Conservation (phyloP, 2,329 filamentous ascomycete species). For the Periconia sp. region DNA sequence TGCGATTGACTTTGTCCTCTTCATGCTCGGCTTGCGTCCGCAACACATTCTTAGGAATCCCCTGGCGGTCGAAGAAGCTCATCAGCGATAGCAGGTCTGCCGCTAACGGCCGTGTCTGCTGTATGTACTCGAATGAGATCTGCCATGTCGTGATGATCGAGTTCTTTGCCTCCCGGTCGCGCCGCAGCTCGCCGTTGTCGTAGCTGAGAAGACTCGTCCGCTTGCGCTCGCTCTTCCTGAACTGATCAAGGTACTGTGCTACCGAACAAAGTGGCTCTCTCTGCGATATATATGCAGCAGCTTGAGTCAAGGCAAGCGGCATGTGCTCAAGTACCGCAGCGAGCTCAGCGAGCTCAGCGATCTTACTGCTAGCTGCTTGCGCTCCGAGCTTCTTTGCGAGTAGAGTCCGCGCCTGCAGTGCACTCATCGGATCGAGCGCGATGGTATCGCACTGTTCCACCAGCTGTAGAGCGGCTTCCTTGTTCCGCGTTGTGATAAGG, state of each 20-base stretch:
- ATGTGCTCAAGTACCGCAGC: conserved; percentile 36
- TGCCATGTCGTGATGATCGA: too few species aligned
- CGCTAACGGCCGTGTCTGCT: conserved; percentile 5
- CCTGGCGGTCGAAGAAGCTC: conserved; percentile 54
- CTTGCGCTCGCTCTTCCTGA: conserved; percentile 4
- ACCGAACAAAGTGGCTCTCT: conserved; percentile 3
- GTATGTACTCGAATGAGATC: conserved; percentile 5
- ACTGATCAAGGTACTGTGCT: conserved; percentile 9
- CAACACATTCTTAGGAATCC: conserved; percentile 46
- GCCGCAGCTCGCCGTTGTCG: conserved; percentile 2
- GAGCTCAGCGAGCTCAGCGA: conserved; percentile 18
- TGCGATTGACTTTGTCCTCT: conserved; percentile 3
- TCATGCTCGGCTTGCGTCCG: conserved; percentile 1
- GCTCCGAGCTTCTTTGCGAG: conserved; percentile 26
- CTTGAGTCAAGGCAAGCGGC: conserved; percentile 45
- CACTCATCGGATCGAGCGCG: conserved; percentile 22
- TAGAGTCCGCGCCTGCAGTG: conserved; percentile 27
- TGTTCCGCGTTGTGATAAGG: conserved; percentile 8
- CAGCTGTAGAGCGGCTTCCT: conserved; percentile 2
- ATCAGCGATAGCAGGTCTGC: conserved; percentile 12
- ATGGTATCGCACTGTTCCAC: conserved; percentile 17
- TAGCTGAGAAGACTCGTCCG: conserved; percentile 7
- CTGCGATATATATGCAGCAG: conserved; percentile 38
- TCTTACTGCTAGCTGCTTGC: conserved; percentile 14
- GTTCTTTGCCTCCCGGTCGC: conserved; percentile 11